These are phyloP conservation scores for Ceratocystis cacaofunesta DNA, from an alignment of 2,329 filamentous ascomycete genomes.

Conservation along the genomic window DNA sequence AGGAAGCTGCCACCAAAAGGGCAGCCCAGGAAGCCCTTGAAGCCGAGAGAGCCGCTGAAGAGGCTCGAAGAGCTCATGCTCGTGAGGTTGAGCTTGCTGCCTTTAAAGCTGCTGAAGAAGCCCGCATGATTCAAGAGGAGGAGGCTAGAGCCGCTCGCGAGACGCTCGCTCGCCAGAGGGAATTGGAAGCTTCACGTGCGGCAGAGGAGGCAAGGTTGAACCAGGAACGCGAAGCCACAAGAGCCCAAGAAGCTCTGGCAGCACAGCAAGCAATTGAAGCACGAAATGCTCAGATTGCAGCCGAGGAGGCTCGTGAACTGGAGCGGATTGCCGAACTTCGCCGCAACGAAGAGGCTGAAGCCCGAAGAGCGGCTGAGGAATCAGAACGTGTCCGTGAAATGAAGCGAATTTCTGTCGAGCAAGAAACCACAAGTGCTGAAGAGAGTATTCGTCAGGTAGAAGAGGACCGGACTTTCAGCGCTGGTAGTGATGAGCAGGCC, in stretches of 20 bases:
- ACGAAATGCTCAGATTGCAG: neutral
- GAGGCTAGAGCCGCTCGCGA: slow-evolving; percentile 24
- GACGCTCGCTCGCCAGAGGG: neutral
- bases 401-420: neutral
- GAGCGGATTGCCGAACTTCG: neutral
- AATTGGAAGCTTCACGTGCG: neutral
- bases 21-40: neutral
- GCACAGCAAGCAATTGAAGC: neutral
- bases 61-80: neutral
- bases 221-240: neutral
- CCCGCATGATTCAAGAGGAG: slow-evolving; percentile 27
- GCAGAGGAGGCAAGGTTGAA: neutral
- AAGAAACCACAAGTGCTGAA: neutral
- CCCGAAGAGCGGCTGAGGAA: neutral
- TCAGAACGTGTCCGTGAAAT: neutral
- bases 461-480: neutral
- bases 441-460: neutral
- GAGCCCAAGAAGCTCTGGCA: slow-evolving; percentile 3
- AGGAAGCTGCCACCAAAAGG: slow-evolving; percentile 27
- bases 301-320: neutral
- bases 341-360: neutral
- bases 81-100: too few species aligned
- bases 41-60: slow-evolving; percentile 25
- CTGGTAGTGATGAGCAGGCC: too few species aligned
- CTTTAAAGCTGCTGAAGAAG: slow-evolving; percentile 24